phyloP scores from a whole-genome alignment of 2,329 filamentous ascomycete species.

The Blastomyces parvus region DNA sequence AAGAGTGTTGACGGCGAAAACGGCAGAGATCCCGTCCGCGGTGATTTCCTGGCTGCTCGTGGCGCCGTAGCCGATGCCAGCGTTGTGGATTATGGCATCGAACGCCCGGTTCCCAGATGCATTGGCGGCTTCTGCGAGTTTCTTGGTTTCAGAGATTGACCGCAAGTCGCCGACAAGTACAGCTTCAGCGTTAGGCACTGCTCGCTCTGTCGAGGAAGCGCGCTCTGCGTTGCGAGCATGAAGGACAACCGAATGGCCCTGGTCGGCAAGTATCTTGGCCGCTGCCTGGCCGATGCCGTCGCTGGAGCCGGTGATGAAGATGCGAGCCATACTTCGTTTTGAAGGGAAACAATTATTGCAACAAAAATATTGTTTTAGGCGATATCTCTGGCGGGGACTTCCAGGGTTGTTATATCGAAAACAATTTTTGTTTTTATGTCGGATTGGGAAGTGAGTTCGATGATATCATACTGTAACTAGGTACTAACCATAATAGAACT shows the following conservation, averaged over 20 bases:
- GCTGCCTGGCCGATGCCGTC: conserved; percentile 48
- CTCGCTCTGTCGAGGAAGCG: conserved; percentile 40
- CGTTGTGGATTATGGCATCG: conserved; percentile 51
- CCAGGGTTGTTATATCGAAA: no score
- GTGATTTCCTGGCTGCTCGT: conserved; percentile 33
- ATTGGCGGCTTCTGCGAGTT: conserved; percentile 44
- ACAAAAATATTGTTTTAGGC: neutral
- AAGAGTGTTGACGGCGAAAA: conserved; percentile 49
- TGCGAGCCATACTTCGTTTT: conserved; percentile 31
- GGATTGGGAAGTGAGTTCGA: no score
- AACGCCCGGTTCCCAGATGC: conserved; percentile 36
- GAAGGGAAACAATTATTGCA: neutral
- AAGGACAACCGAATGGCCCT: conserved; percentile 47
- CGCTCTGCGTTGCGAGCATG: conserved; percentile 50
- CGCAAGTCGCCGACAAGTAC: conserved; percentile 47
- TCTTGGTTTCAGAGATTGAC: conserved; percentile 43
- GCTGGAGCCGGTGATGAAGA: conserved; percentile 48
- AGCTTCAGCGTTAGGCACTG: conserved; percentile 43
- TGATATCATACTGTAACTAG: no score
- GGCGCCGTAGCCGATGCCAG: conserved; percentile 39
- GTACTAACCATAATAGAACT: no score
- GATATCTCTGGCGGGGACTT: no score
- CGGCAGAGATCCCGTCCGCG: conserved; percentile 39
- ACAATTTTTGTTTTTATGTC: no score
- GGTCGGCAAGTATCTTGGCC: conserved; percentile 41